phyloP scores from a whole-genome alignment of 2,329 filamentous ascomycete genomes.

The Stenocarpella maydis region DNA sequence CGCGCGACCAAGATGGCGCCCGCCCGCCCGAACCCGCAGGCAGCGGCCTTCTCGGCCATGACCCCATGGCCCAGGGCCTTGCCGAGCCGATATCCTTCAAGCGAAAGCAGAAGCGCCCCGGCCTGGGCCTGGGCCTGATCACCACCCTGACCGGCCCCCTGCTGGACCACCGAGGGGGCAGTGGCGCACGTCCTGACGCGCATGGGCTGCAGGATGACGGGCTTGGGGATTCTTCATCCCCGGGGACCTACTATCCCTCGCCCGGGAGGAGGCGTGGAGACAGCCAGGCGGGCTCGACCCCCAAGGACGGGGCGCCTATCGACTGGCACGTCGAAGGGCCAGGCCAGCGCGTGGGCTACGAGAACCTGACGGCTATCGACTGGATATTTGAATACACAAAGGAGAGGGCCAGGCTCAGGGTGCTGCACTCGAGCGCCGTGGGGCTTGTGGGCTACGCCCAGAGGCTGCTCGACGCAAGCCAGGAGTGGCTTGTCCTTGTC shows the following conservation, averaged over 20 bases:
- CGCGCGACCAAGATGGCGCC: slow-evolving; percentile 57
- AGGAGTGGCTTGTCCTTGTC: slow-evolving; percentile 91
- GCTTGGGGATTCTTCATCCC: neutral
- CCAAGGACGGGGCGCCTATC: slow-evolving; percentile 58
- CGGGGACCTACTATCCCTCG: slow-evolving; percentile 24
- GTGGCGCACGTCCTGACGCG: slow-evolving; percentile 25
- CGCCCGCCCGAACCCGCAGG: slow-evolving; percentile 46
- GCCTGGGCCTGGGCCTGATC: slow-evolving; percentile 54
- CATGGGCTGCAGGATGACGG: neutral
- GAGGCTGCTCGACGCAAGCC: slow-evolving; percentile 81
- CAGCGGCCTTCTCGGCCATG: slow-evolving; percentile 57
- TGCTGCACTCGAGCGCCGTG: slow-evolving; percentile 72
- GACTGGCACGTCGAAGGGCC: slow-evolving; percentile 95
- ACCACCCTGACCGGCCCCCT: slow-evolving; percentile 53
- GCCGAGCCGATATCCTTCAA: slow-evolving; percentile 73
- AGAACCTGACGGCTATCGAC: slow-evolving; percentile 96
- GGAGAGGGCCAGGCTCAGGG: slow-evolving; percentile 86
- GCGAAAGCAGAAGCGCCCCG: slow-evolving; percentile 66
- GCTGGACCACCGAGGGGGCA: slow-evolving; percentile 19
- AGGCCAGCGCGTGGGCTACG: slow-evolving; percentile 90
- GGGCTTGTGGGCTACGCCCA: slow-evolving; percentile 78
- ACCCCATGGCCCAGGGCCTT: slow-evolving; percentile 61
- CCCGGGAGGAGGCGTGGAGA: slow-evolving; percentile 22
- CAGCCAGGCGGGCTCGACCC: slow-evolving; percentile 25
- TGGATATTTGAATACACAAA: slow-evolving; percentile 99